Conservation (phyloP, 768 basidiomycete species). For the Leccinum longicurvipes region DNA sequence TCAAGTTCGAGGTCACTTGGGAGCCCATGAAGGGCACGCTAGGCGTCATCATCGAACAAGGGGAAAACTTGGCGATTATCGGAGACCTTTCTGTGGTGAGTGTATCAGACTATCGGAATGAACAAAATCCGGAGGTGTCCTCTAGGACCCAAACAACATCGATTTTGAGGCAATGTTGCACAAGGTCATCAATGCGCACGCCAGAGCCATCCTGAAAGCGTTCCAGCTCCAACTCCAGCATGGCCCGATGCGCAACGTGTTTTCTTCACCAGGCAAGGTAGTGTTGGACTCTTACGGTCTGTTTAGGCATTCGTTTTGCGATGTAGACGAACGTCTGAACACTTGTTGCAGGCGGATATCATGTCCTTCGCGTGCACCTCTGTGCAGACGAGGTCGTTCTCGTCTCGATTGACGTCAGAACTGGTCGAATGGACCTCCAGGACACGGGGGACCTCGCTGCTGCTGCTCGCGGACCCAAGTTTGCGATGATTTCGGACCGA, state of each 20-base stretch:
- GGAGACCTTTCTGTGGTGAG: slow-evolving; percentile 57
- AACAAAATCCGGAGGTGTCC: not conserved
- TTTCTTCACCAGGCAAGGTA: slow-evolving; percentile 60
- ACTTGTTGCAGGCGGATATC: slow-evolving; percentile 43
- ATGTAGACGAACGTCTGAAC: slow-evolving; percentile 1
- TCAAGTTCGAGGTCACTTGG: slow-evolving; percentile 73
- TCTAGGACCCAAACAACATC: slow-evolving; percentile 61
- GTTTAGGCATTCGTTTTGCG: slow-evolving; percentile 5
- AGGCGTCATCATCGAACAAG: slow-evolving; percentile 52
- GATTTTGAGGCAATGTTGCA: slow-evolving; percentile 72
- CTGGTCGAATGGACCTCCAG: slow-evolving; percentile 71
- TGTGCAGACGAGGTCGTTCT: slow-evolving; percentile 76
- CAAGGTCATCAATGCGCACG: slow-evolving; percentile 63
- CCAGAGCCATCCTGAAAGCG: slow-evolving; percentile 54
- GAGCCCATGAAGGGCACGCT: slow-evolving; percentile 67
- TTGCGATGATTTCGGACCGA: slow-evolving; percentile 52
- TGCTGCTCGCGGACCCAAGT: slow-evolving; percentile 66
- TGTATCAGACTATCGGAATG: slow-evolving; percentile 2
- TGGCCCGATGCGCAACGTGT: slow-evolving; percentile 50
- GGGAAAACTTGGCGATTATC: slow-evolving; percentile 41
- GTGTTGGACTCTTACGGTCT: slow-evolving; percentile 54
- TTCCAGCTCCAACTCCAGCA: slow-evolving; percentile 56
- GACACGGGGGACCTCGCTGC: slow-evolving; percentile 82
- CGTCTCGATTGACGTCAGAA: slow-evolving; percentile 75
- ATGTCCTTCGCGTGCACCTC: slow-evolving; percentile 63